Base-by-base conservation (phyloP, 2,329 filamentous ascomycete species). In the Colletotrichum gigasporum region DNA sequence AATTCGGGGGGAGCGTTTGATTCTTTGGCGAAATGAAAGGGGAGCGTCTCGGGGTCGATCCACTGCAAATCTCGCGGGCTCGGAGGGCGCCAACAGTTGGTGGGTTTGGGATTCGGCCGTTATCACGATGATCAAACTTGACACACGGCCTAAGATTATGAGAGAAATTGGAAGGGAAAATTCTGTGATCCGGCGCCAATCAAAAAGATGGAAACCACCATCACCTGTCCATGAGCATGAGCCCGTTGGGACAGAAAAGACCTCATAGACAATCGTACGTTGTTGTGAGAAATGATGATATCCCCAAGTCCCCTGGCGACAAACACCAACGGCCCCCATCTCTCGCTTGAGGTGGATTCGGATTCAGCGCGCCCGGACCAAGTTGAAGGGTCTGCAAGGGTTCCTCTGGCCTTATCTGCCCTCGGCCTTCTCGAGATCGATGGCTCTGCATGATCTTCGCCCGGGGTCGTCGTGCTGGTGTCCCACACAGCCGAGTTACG, bases 361-460 rank as follows among this genome's bases (percentile, higher is more conserved):
- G n/a, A 8, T 34, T 24, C 30, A 39, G 42, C 34, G 44, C 18
- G 58, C 52, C 42, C 42, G 35, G 42, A 4, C 34, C 57, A 53
- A n/a, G n/a, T n/a, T 41, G 16, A 16, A 35, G 24, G 51, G 58
- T 10, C 51, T 34, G 26, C 41, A 34, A 35, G 41, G 55, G 34
- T 14, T 22, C 42, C 52, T 39, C 37, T 12, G 39, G 39, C 39
- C 26, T 48, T 39, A 45, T 53, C 39, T 62, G 18, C 58, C n/a
- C 50, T 34, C 35, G 32, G 42, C 18, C 51, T 24, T 53, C 20
- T 60, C 24, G 47, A 60, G 34, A 60, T 60, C 58, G 42, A 24
- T 42, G 14, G 5, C 20, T 24, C 16, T 50, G 58, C 52, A 62
- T 62, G 58, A 57, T 62, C 58, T 57, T 34, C 52, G 42, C 39